phyloP scores from a whole-genome alignment of 345 rosid genomes.

The Syzygium oleosum region DNA sequence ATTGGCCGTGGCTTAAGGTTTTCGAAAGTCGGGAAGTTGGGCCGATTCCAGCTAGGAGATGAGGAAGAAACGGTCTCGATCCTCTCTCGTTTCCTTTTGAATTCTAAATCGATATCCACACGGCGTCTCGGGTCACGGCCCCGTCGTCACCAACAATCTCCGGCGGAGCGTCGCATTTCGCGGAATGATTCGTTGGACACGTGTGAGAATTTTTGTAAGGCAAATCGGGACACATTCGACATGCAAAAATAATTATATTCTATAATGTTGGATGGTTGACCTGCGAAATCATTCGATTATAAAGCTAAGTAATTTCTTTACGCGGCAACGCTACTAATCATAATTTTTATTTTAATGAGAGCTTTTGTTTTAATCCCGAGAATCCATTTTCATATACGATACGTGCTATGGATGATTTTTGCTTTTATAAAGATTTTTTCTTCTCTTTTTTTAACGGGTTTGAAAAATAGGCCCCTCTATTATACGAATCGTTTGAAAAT shows the following conservation, averaged over 20 bases:
- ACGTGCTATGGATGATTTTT: too few relatives aligned
- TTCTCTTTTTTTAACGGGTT: not conserved
- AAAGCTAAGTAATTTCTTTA: not conserved
- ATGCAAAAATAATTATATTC: not conserved
- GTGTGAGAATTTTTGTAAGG: not conserved
- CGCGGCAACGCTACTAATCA: not conserved
- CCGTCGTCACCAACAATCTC: not conserved
- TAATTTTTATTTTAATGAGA: not conserved
- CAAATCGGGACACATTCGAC: not conserved
- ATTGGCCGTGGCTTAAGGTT: fast-evolving
- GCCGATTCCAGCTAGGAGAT: not conserved
- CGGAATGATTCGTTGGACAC: not conserved
- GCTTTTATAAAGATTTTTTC: too few relatives aligned
- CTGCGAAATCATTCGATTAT: not conserved
- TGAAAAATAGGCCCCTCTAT: not conserved
- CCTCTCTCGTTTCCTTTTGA: not conserved
- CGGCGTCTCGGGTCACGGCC: not conserved
- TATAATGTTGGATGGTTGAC: not conserved
- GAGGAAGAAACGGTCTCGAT: not conserved
- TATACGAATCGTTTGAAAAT: not conserved
- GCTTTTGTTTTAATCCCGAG: too few relatives aligned
- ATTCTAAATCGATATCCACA: not conserved
- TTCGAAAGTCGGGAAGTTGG: too few relatives aligned
- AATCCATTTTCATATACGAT: too few relatives aligned
- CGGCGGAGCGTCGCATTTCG: not conserved